A percentile compares a stretch with the other conserved stretches of the same genome.
Conservation (phyloP, 2,329 filamentous ascomycete species). For the Chaetomium sp. region DNA sequence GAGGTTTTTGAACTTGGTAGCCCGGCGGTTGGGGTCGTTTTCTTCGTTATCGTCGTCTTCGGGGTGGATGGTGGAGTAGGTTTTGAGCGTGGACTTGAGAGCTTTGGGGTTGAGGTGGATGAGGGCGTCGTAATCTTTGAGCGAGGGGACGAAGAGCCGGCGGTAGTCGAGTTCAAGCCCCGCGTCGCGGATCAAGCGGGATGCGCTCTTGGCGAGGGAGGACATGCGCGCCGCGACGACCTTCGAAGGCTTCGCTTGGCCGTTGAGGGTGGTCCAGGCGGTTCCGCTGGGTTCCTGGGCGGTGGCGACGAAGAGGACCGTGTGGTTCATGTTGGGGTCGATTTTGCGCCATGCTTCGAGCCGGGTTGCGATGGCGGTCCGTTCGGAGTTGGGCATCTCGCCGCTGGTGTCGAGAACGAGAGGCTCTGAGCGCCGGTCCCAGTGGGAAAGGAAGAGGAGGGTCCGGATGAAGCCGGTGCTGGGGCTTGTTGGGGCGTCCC, state of each 20-base stretch:
- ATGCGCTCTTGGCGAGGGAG: conserved; percentile 69
- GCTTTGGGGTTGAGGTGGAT: conserved; percentile 59
- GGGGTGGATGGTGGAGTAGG: conserved; percentile 29
- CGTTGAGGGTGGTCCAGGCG: conserved; percentile 66
- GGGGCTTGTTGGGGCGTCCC: conserved; percentile 67
- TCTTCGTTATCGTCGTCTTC: conserved; percentile 14
- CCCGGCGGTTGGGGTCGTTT: conserved; percentile 28
- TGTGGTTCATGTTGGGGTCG: conserved; percentile 80
- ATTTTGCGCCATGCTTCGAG: conserved; percentile 81
- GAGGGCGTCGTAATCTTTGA: conserved; percentile 80
- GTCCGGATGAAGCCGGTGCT: conserved; percentile 77
- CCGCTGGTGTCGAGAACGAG: conserved; percentile 71
- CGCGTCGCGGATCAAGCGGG: conserved; percentile 50
- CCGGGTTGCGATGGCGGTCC: conserved; percentile 58
- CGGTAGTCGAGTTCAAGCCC: conserved; percentile 43
- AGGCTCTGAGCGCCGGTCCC: conserved; percentile 86
- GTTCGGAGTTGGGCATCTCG: conserved; percentile 55
- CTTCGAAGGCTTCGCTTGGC: conserved; percentile 54
- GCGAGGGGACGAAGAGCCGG: conserved; percentile 64
- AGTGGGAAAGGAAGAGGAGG: conserved; percentile 70
- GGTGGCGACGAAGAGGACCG: conserved; percentile 74
- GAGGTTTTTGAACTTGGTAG: conserved; percentile 71
- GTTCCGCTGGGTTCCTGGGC: conserved; percentile 71
- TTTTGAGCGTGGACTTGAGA: conserved; percentile 36
- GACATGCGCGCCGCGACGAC: conserved; percentile 82